Evolutionary conservation across 805 yeast species (phyloP).

Genomic region (Metschnikowia kofuensis): DNA sequence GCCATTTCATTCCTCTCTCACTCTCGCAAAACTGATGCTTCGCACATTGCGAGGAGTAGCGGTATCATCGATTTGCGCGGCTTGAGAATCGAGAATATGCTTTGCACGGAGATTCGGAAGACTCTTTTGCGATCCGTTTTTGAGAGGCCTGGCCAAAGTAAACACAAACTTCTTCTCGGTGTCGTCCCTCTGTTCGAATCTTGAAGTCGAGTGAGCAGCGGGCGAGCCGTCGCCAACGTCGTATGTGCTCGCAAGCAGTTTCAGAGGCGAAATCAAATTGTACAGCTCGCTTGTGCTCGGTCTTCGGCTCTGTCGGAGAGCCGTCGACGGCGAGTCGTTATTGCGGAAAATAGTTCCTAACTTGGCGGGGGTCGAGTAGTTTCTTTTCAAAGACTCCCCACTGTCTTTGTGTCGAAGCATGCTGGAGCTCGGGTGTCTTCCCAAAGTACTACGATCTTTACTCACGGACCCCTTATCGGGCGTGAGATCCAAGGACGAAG

Average conservation of each 20-base stretch:
- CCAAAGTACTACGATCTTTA: background rate
- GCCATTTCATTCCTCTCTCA: conserved; percentile 12
- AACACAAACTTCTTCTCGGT: conserved; percentile 1
- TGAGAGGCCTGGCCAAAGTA: background rate
- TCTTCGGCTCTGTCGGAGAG: conserved; percentile 2
- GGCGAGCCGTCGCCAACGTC: conserved; percentile 4
- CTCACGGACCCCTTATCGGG: background rate
- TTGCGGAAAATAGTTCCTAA: conserved; percentile 3
- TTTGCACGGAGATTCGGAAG: conserved; percentile 3
- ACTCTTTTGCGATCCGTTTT: background rate
- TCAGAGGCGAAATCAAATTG: background rate
- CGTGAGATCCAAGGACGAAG: background rate
- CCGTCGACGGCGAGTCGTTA: conserved; percentile 1
- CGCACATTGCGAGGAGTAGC: conserved; percentile 10
- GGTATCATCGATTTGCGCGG: background rate
- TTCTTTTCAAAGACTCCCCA: conserved; percentile 3
- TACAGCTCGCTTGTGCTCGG: conserved; percentile 4
- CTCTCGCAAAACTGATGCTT: conserved; percentile 18
- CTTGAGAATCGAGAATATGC: background rate
- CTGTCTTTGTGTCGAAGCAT: background rate
- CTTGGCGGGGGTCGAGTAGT: conserved; percentile 9
- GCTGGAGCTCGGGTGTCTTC: conserved; percentile 1
- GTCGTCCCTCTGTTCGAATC: background rate
- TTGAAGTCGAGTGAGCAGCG: background rate
- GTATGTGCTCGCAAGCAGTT: background rate